These are phyloP conservation scores for Coniferiporia weirii DNA, from an alignment of 1,284 basidiomycete species.

Conservation along the genomic window DNA sequence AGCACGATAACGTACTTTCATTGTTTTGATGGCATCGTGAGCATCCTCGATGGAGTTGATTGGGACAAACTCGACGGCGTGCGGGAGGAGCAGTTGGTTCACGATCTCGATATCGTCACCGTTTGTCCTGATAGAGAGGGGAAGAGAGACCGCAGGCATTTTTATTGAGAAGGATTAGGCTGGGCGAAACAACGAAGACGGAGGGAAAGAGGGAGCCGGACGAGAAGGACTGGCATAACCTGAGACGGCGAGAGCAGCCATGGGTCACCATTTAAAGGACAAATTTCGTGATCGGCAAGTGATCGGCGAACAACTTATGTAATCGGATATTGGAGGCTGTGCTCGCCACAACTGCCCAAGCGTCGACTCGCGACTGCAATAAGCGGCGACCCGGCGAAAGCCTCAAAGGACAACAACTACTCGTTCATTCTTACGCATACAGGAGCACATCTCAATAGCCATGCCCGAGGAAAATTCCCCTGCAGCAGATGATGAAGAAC, in stretches of 20 bases:
- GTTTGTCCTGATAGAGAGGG: constrained; percentile 55
- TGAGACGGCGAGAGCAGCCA: not conserved
- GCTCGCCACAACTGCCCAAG: too few relatives aligned
- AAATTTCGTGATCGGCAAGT: constrained; percentile 15
- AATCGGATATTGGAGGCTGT: too few relatives aligned
- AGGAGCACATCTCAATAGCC: too few relatives aligned
- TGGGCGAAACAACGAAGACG: not conserved
- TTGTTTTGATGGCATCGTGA: constrained; percentile 86
- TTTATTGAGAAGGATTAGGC: not conserved
- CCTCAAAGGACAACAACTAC: too few relatives aligned
- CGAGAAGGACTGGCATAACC: not conserved
- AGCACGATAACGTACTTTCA: constrained; percentile 59
- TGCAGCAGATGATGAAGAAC: not conserved
- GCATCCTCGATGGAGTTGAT: constrained; percentile 76
- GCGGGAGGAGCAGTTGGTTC: constrained; percentile 81
- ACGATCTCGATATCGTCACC: constrained; percentile 75
- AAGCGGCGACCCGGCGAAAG: too few relatives aligned
- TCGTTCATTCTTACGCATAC: too few relatives aligned
- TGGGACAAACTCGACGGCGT: constrained; percentile 67
- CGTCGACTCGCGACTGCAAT: too few relatives aligned
- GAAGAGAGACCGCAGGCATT: constrained; percentile 4
- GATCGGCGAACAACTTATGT: not conserved
- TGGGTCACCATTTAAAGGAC: constrained; percentile 4
- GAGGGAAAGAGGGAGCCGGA: not conserved
- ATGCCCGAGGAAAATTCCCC: too few relatives aligned